Evolutionary conservation across 164 flowering plant genomes (phyloP).

Genomic region (Brasenia schreberi): DNA sequence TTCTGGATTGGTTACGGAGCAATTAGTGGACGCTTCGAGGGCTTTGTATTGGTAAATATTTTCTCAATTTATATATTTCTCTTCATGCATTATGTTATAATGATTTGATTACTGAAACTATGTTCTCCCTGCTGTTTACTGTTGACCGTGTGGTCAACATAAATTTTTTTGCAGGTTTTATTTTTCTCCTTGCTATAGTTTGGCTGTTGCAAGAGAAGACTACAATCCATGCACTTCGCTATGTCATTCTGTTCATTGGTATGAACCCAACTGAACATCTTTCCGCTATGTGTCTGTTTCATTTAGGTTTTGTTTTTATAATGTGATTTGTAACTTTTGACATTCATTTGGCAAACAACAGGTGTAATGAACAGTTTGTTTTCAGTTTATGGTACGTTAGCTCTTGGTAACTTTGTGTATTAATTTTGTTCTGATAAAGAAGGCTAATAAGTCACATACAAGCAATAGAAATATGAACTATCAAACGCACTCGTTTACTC

Average conservation of each 20-base stretch:
- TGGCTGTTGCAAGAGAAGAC: constrained; percentile 89
- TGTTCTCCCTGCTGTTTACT: too few relatives aligned
- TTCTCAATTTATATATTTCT: too few relatives aligned
- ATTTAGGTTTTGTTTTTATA: background rate
- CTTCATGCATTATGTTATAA: too few relatives aligned
- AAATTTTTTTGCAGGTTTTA: too few relatives aligned
- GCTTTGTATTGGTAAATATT: constrained; percentile 70
- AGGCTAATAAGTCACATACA: too few relatives aligned
- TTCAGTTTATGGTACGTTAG: constrained; percentile 60
- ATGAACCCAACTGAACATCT: constrained; percentile 4
- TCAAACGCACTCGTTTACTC: background rate
- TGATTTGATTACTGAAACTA: too few relatives aligned
- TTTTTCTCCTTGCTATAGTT: constrained; percentile 58
- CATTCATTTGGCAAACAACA: constrained; percentile 15
- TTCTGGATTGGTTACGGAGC: too few relatives aligned
- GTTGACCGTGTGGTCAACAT: too few relatives aligned
- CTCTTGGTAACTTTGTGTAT: constrained; percentile 1
- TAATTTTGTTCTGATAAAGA: too few relatives aligned
- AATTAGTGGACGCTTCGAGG: constrained; percentile 94
- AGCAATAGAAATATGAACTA: background rate
- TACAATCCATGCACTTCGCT: constrained; percentile 53
- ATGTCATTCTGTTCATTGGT: constrained; percentile 90
- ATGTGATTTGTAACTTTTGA: background rate
- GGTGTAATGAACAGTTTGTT: constrained; percentile 96
- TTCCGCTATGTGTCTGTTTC: background rate